phyloP scores from a whole-genome alignment of 2,329 filamentous ascomycete genomes.

The Fusarium drepaniforme region DNA sequence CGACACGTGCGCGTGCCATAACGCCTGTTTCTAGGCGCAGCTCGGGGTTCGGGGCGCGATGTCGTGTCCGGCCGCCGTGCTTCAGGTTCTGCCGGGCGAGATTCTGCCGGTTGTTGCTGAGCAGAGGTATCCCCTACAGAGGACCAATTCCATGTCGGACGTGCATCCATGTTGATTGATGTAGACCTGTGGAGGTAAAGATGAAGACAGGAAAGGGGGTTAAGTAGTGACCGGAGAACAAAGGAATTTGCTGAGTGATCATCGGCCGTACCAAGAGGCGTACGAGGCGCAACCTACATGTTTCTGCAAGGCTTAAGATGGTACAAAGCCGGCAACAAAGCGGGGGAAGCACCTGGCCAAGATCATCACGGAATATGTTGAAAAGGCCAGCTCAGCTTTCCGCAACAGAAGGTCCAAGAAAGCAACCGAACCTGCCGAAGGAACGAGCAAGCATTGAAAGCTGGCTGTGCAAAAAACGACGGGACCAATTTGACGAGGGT shows the following conservation, averaged over 20 bases:
- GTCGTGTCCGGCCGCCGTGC: slow-evolving; percentile 19
- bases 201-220: slow-evolving; percentile 17
- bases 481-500: slow-evolving; percentile 23
- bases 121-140: slow-evolving; percentile 30
- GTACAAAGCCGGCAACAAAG: slow-evolving; percentile 27
- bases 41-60: slow-evolving; percentile 20
- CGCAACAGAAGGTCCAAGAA: slow-evolving; percentile 38
- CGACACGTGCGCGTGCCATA: slow-evolving; percentile 84
- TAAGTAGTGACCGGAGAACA: slow-evolving; percentile 19
- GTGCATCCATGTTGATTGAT: slow-evolving; percentile 44
- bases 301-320: slow-evolving; percentile 32
- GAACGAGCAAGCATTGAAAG: slow-evolving; percentile 30
- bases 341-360: slow-evolving; percentile 38
- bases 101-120: slow-evolving; percentile 17
- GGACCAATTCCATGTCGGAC: slow-evolving; percentile 45
- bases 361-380: slow-evolving; percentile 33
- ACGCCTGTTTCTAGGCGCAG: slow-evolving; percentile 49
- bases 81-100: slow-evolving; percentile 21
- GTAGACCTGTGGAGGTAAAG: slow-evolving; percentile 35
- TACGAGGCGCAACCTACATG: slow-evolving; percentile 46
- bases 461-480: slow-evolving; percentile 35
- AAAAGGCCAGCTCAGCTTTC: slow-evolving; percentile 50
- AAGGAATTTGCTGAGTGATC: slow-evolving; percentile 21
- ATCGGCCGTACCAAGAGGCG: slow-evolving; percentile 29
- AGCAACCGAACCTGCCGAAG: slow-evolving; percentile 43